Base-by-base conservation (phyloP, 164 flowering plant genomes). In the Umbilicus rupestris region DNA sequence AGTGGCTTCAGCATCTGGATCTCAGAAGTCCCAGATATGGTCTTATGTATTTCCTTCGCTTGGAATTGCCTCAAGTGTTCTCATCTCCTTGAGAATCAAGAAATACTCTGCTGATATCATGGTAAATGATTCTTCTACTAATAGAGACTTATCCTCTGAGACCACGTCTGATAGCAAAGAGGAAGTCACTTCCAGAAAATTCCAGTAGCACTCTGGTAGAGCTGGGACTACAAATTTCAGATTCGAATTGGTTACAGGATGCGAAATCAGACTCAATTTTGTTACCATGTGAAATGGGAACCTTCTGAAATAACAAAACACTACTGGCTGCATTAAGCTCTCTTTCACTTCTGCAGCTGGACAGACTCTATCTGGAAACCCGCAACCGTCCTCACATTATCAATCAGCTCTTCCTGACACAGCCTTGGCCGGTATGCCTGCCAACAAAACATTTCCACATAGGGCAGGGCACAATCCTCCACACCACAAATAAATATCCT, bases 21-120 rank as follows among this genome's bases (percentile, higher is more conserved):
- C 90, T 22, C 67, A 76, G 49, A 83, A 80, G 71, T 84, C 92
- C 41, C 78, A 78, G 73, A 64, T 90, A 52, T 79, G 80, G 78
- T 89, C 97, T 16, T 94, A 85, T 68, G 2, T 90, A 28, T 87
- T 90, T 35, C 96, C 98, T 9, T 62, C 82, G 17, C 82, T 94
- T 19, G 98, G 98, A 37, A 83, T 91, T 59, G 57, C 70, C 69
- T 90, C 98, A 1, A 90, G 98, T 75, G 67, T 91, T 70, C 82
- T 89, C 33, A 94, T 94, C 66, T 89, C 98, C 39, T 74, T 85
- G 77, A 80, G 89, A 73, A 82, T 94, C 47, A 90, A 82, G 71
- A 89, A 83, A 74, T 94, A 94, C 74, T 76, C 92, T n/a, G 70
- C 77, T 14, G 82, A 77, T 45, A 75, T 88, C 47, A 62, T 81